These are phyloP conservation scores for Elaeagnus macrophylla DNA, from an alignment of 306 rosid genomes.

Conservation along the genomic window DNA sequence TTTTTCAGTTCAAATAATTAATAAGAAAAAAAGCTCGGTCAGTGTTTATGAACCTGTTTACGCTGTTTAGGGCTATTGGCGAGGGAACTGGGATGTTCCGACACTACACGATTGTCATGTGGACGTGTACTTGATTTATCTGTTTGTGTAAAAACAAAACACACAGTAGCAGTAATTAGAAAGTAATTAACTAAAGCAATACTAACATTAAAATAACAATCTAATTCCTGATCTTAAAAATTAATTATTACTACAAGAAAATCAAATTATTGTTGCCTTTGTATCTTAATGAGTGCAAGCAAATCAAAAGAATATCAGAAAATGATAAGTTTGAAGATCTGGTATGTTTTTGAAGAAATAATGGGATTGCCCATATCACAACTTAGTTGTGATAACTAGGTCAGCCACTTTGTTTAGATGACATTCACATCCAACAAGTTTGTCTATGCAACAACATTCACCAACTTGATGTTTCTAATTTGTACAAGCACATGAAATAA, in stretches of 20 bases:
- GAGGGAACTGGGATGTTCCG: slow-evolving; percentile 19
- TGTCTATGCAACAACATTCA: too few relatives aligned
- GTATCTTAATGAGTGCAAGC: background rate
- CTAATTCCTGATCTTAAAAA: slow-evolving; percentile 5
- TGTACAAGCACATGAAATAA: too few relatives aligned
- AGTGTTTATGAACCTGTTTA: slow-evolving; percentile 36
- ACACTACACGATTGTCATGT: slow-evolving; percentile 23
- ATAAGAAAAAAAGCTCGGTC: background rate
- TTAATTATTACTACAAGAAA: background rate
- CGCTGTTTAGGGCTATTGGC: slow-evolving; percentile 29
- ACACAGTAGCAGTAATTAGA: slow-evolving; percentile 12
- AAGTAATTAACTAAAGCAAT: slow-evolving; percentile 8
- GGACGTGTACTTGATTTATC: slow-evolving; percentile 32
- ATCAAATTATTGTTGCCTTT: slow-evolving; percentile 4
- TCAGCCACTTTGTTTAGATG: too few relatives aligned
- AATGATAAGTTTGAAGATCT: too few relatives aligned
- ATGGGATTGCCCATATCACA: too few relatives aligned
- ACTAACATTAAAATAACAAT: slow-evolving; percentile 6
- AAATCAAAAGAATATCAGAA: too few relatives aligned
- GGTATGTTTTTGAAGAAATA: too few relatives aligned
- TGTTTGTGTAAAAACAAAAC: slow-evolving; percentile 17
- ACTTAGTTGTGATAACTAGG: too few relatives aligned
- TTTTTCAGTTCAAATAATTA: background rate
- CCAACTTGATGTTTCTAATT: too few relatives aligned
- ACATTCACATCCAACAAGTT: too few relatives aligned